phyloP scores from a whole-genome alignment of 306 rosid genomes.

The Cercis canadensis region DNA sequence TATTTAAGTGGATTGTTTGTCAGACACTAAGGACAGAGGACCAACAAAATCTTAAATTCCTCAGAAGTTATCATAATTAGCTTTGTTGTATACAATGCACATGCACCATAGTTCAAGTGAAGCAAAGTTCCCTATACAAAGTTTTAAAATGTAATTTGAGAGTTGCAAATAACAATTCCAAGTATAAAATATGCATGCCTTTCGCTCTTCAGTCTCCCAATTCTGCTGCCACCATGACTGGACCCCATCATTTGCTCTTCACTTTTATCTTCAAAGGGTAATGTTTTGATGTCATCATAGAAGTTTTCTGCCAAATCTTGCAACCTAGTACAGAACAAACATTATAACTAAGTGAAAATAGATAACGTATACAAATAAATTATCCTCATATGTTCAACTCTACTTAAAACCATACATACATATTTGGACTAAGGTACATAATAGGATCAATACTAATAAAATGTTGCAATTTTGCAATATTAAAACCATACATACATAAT shows the following conservation, averaged over 20 bases:
- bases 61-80: neutral
- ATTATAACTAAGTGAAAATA: slow-evolving; percentile 16
- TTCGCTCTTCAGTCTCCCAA: slow-evolving; percentile 60
- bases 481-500: no score
- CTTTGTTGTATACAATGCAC: no score
- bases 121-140: neutral
- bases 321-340: slow-evolving; percentile 58
- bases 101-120: slow-evolving; percentile 15
- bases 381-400: neutral
- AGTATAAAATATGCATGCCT: slow-evolving; percentile 53
- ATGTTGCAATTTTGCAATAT: no score
- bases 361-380: neutral
- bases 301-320: slow-evolving; percentile 80
- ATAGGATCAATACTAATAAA: no score
- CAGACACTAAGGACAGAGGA: neutral
- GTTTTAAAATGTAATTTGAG: slow-evolving; percentile 1
- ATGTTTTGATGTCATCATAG: slow-evolving; percentile 74
- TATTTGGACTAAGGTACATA: no score
- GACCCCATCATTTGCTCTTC: slow-evolving; percentile 49
- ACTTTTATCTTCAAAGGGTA: slow-evolving; percentile 64
- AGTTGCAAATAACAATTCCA: slow-evolving; percentile 4
- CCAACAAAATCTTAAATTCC: neutral
- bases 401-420: no score
- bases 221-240: slow-evolving; percentile 49
- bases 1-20: no score